These are phyloP conservation scores for Wickerhamiella azyma DNA, from an alignment of 805 yeast genomes.

Conservation along the genomic window DNA sequence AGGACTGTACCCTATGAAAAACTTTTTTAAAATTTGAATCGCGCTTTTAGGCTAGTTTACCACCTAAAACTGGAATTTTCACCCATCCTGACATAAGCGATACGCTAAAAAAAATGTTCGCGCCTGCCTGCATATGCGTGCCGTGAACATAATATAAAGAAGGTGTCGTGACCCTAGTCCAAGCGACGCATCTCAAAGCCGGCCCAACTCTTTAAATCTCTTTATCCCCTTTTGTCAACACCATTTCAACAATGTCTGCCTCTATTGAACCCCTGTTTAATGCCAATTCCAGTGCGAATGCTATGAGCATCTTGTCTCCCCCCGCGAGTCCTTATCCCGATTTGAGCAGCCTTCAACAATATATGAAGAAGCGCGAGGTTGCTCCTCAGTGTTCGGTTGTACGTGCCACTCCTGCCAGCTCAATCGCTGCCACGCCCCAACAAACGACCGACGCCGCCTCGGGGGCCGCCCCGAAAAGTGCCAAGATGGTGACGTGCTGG, in stretches of 20 bases:
- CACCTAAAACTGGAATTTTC: neutral
- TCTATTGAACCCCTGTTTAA: neutral
- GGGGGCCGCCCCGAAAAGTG: slow-evolving; percentile 3
- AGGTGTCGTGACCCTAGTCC: slow-evolving; percentile 3
- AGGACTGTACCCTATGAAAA: neutral
- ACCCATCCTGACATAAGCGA: neutral
- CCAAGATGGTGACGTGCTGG: slow-evolving; percentile 23
- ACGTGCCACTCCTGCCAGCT: neutral
- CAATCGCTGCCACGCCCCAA: neutral
- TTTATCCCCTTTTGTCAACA: neutral
- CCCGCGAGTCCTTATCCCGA: slow-evolving; percentile 8
- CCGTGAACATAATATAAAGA: slow-evolving; percentile 5
- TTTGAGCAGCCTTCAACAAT: slow-evolving; percentile 5
- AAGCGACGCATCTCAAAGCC: neutral
- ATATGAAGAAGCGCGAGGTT: neutral
- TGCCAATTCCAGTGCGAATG: neutral
- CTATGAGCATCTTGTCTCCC: slow-evolving; percentile 4
- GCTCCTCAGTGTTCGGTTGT: neutral
- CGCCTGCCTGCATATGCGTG: neutral
- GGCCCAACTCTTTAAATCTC: neutral
- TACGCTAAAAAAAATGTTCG: neutral
- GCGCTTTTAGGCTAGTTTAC: neutral
- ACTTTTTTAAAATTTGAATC: too few relatives aligned
- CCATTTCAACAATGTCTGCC: neutral
- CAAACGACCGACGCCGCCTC: slow-evolving; percentile 1